Evolutionary conservation across 1,139 yeast species (phyloP).

Genomic region (Geotrichum reessii): DNA sequence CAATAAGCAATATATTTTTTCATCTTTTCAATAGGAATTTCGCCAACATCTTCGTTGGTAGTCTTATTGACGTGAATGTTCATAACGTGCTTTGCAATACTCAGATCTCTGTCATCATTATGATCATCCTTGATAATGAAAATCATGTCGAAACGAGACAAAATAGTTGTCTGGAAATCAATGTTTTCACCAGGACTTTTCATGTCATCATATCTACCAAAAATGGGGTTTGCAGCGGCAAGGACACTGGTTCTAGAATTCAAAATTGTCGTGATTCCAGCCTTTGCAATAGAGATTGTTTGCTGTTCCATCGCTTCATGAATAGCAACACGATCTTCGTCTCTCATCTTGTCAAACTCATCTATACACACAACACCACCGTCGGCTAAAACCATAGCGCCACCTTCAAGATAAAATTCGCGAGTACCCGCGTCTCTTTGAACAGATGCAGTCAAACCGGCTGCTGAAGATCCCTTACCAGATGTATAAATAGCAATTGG

Average conservation of each 20-base stretch:
- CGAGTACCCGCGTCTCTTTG: constrained; percentile 85
- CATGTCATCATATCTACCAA: constrained; percentile 92
- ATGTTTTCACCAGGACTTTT: constrained; percentile 97
- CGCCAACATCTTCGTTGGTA: constrained; percentile 63
- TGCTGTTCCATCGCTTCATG: constrained; percentile 99
- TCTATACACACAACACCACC: constrained; percentile 99
- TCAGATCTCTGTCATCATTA: constrained; percentile 74
- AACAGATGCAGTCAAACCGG: constrained; percentile 97
- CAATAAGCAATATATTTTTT: constrained; percentile 89
- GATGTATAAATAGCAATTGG: constrained; percentile 96
- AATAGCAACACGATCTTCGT: constrained; percentile 96
- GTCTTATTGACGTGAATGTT: constrained; percentile 82
- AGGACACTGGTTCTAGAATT: constrained; percentile 93
- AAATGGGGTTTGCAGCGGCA: constrained; percentile 97
- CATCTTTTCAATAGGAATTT: constrained; percentile 86
- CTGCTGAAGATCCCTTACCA: constrained; percentile 99
- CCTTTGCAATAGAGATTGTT: constrained; percentile 97
- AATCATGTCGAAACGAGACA: constrained; percentile 97
- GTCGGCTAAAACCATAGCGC: constrained; percentile 98
- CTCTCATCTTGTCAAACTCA: constrained; percentile 98
- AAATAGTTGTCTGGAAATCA: constrained; percentile 93
- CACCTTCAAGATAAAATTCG: constrained; percentile 95
- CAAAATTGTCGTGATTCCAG: constrained; percentile 94
- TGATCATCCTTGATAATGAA: constrained; percentile 95
- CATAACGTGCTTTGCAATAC: constrained; percentile 93